phyloP scores from a whole-genome alignment of 371 early-diverging fungal species.

The Nematocida minor region DNA sequence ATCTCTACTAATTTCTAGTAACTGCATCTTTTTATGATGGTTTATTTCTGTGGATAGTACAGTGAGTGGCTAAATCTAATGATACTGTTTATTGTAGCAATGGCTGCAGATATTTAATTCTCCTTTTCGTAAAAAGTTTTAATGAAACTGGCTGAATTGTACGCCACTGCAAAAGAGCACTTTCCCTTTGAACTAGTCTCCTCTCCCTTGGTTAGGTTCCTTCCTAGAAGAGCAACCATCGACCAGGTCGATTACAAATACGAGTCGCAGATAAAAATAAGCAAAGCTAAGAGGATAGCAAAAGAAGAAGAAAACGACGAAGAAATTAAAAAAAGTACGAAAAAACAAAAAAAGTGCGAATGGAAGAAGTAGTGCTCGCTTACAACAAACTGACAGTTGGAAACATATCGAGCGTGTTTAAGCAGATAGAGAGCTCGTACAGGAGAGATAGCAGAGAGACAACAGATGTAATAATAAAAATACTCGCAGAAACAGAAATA shows the following conservation, averaged over 20 bases:
- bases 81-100: no score
- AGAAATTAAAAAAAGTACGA: slow-evolving; percentile 8
- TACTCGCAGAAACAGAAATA: neutral
- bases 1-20: no score
- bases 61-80: no score
- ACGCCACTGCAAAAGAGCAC: neutral
- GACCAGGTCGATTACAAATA: neutral
- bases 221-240: slow-evolving; percentile 13
- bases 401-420: slow-evolving; percentile 13
- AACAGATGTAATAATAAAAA: neutral
- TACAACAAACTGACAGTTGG: slow-evolving; percentile 36
- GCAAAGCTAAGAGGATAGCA: neutral
- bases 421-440: slow-evolving; percentile 15
- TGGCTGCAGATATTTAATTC: neutral
- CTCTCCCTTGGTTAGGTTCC: neutral
- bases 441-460: neutral
- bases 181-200: neutral
- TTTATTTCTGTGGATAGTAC: no score
- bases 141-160: neutral
- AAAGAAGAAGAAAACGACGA: neutral
- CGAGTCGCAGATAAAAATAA: neutral
- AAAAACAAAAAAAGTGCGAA: slow-evolving; percentile 21
- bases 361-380: slow-evolving; percentile 31
- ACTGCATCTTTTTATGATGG: no score
- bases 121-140: neutral